Percentiles rank a stretch among this genome's conserved stretches.
phyloP scores from a whole-genome alignment of 768 basidiomycete genomes.

The Ramaria sp. region DNA sequence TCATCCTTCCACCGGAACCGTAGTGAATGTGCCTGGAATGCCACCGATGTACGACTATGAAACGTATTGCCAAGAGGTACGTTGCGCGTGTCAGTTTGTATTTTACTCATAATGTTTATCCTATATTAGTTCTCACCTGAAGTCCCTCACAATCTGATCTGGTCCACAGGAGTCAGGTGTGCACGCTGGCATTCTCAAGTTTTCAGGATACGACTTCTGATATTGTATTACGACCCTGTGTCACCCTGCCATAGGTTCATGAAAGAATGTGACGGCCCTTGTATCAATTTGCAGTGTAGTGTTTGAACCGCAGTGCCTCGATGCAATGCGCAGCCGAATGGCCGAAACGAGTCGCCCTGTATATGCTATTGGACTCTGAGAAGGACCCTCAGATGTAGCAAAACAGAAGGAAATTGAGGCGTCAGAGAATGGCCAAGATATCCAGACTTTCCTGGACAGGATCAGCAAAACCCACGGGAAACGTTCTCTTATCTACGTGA shows the following conservation, averaged over 20 bases:
- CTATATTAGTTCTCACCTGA: no score
- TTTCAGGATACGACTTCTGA: not conserved
- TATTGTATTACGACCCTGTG: not conserved
- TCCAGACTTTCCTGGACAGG: not conserved
- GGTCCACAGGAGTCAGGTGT: not conserved
- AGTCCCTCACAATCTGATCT: not conserved
- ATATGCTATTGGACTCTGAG: constrained; percentile 1
- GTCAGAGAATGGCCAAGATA: not conserved
- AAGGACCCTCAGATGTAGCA: not conserved
- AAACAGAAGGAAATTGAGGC: not conserved
- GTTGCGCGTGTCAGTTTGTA: not conserved
- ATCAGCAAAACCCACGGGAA: constrained; percentile 10
- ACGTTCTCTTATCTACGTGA: constrained; percentile 15
- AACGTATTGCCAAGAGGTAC: constrained; percentile 13
- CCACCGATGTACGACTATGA: constrained; percentile 18
- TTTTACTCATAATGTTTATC: not conserved
- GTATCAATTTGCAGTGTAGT: not conserved
- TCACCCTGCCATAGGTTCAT: not conserved
- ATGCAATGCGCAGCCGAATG: constrained; percentile 1
- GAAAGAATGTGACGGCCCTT: constrained; percentile 2
- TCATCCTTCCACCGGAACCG: constrained; percentile 11
- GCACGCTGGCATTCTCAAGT: not conserved
- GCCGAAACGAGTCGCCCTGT: not conserved
- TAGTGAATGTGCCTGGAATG: constrained; percentile 15
- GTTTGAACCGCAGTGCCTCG: not conserved